Base-by-base conservation (phyloP, 2,329 filamentous ascomycete species). In the Chrysoporthe deuterocubensis region DNA sequence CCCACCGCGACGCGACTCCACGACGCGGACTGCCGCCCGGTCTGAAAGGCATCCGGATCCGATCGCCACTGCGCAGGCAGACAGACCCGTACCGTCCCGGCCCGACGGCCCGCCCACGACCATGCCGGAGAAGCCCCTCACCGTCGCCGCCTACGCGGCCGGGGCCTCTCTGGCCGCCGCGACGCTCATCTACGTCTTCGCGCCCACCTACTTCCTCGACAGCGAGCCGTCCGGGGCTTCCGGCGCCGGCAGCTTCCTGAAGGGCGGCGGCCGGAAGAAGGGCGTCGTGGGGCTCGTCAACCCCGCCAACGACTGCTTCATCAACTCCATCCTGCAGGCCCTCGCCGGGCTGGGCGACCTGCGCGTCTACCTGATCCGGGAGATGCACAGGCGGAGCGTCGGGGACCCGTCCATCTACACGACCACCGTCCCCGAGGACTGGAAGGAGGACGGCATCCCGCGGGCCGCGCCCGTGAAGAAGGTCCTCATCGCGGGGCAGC, bases 111-210 rank as follows among this genome's bases (percentile, higher is more conserved):
- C 9, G n/a, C n/a, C 9, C 56, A 16, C 32, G 34, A 34, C 6
- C 60, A 95, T 96, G 92, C 92, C 91, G 75, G 92, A 96, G 77
- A 94, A 91, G 82, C 89, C 90, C 66, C 85, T 93, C 68, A 94
- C 91, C 8, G 91, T 96, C 74, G 93, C 93, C 74, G 93, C 93
- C 57, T 99, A 99, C 81, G 96, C 96, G 75, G 96, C 95, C 69
- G 95, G 95, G 74, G 96, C 95, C 69, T 97, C 94, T 65, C 90
- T 99, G 71, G 96, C 96, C 66, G 96, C 96, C 70, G 92, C 97
- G 71, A 95, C 96, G 43, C 88, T 98, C 67, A 92, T 98, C 78
- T 99, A 98, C 80, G 95, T 98, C 74, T 98, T 99, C 80, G 94
- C 91, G 9, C 96, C 96, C n/a, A 98, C 94, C 64, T 98, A 95